These are phyloP conservation scores for Gremmenia infestans DNA, from an alignment of 2,329 filamentous ascomycete genomes.

Conservation along the genomic window DNA sequence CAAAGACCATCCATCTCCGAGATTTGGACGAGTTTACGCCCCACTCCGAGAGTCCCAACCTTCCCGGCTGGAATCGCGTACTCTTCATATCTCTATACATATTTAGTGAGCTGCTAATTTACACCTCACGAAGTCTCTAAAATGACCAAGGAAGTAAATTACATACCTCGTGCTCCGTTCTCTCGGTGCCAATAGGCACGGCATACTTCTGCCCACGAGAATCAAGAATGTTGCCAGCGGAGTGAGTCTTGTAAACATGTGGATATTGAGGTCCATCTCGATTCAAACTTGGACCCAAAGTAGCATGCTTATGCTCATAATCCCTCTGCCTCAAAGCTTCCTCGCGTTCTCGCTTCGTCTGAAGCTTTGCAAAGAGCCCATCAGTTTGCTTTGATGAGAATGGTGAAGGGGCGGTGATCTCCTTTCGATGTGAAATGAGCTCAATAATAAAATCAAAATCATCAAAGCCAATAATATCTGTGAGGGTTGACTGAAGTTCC, in stretches of 20 bases:
- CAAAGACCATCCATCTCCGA: conserved; percentile 84
- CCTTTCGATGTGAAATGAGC: conserved; percentile 70
- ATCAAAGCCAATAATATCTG: conserved; percentile 87
- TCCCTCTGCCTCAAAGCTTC: conserved; percentile 72
- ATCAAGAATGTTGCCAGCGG: conserved; percentile 81
- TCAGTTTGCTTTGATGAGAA: conserved; percentile 33
- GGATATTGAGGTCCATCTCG: conserved; percentile 75
- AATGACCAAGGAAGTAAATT: background rate
- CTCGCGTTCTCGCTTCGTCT: conserved; percentile 73
- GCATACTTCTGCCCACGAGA: conserved; percentile 76
- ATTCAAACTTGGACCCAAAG: conserved; percentile 65
- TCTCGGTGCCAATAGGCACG: conserved; percentile 70
- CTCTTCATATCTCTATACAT: conserved; percentile 76
- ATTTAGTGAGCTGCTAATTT: conserved; percentile 5
- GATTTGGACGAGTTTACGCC: conserved; percentile 74
- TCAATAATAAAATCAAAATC: conserved; percentile 92
- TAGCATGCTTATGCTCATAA: conserved; percentile 73
- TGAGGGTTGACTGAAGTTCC: conserved; percentile 84
- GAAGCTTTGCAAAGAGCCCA: conserved; percentile 50
- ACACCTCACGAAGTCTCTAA: background rate
- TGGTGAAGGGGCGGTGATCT: conserved; percentile 51
- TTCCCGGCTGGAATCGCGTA: conserved; percentile 78
- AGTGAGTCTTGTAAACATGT: conserved; percentile 83
- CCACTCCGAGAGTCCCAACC: conserved; percentile 66
- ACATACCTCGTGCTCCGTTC: conserved; percentile 52